Evolutionary conservation across 495 filamentous ascomycete genomes (phyloP).

Genomic region (Talaromyces stipitatus): DNA sequence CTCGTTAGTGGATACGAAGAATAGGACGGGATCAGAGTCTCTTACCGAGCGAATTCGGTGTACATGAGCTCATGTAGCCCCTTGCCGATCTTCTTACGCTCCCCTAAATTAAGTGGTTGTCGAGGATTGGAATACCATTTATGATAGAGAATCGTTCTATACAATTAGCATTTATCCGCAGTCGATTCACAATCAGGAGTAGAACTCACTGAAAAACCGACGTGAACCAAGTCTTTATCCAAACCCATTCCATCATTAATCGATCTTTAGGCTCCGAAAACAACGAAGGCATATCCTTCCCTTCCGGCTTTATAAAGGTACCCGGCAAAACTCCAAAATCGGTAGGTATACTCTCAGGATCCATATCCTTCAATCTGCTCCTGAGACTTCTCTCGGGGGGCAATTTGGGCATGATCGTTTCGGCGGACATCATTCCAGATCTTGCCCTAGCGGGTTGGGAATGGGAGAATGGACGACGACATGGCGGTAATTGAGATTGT

Average conservation of each 20-base stretch:
- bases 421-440: constrained; percentile 12
- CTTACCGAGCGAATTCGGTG: constrained; percentile 59
- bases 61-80: constrained; percentile 63
- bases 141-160: constrained; percentile 34
- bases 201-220: constrained; percentile 34
- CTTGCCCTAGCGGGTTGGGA: constrained; percentile 20
- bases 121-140: constrained; percentile 21
- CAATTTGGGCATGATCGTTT: constrained; percentile 15
- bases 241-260: constrained; percentile 38
- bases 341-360: constrained; percentile 24
- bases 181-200: background rate
- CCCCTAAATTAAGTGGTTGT: constrained; percentile 33
- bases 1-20: background rate
- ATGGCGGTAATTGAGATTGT: constrained; percentile 8
- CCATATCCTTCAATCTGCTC: constrained; percentile 19
- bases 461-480: constrained; percentile 33
- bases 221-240: constrained; percentile 30
- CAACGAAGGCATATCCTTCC: constrained; percentile 48
- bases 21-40: background rate
- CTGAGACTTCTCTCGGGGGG: constrained; percentile 36
- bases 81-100: constrained; percentile 32
- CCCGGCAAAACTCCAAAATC: constrained; percentile 49
- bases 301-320: constrained; percentile 54
- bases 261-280: constrained; percentile 38
- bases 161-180: constrained; percentile 9